Conservation (phyloP, 768 basidiomycete species). For the Agaricus subrufescens region DNA sequence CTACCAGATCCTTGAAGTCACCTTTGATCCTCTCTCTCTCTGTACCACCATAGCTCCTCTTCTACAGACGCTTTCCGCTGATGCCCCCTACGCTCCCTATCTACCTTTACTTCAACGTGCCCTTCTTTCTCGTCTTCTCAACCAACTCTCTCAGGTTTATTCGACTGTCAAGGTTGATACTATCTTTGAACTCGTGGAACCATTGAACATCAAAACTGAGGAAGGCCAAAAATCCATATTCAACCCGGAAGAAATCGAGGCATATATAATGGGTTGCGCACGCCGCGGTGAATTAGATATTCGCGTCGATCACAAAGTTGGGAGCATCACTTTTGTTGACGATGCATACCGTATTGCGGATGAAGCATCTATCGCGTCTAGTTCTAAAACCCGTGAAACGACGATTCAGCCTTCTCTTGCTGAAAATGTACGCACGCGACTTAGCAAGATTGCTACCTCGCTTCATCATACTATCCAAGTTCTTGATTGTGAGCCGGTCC, state of each 20-base stretch:
- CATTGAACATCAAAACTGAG: slow-evolving; percentile 44
- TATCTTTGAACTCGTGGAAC: slow-evolving; percentile 73
- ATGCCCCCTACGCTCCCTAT: slow-evolving; percentile 71
- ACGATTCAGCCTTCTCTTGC: slow-evolving; percentile 67
- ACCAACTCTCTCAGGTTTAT: slow-evolving; percentile 91
- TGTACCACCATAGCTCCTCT: slow-evolving; percentile 77
- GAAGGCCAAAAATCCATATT: slow-evolving; percentile 48
- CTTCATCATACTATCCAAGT: slow-evolving; percentile 66
- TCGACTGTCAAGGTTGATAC: slow-evolving; percentile 77
- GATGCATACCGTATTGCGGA: slow-evolving; percentile 55
- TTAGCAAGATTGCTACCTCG: slow-evolving; percentile 69
- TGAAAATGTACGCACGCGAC: slow-evolving; percentile 71
- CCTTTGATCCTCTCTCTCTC: slow-evolving; percentile 89
- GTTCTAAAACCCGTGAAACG: slow-evolving; percentile 21
- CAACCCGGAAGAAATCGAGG: slow-evolving; percentile 78
- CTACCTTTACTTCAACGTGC: slow-evolving; percentile 88
- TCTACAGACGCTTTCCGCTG: slow-evolving; percentile 52
- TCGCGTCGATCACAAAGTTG: slow-evolving; percentile 83
- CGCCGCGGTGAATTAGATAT: slow-evolving; percentile 82
- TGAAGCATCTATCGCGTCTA: slow-evolving; percentile 27
- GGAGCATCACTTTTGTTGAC: slow-evolving; percentile 81
- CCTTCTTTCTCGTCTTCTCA: slow-evolving; percentile 84
- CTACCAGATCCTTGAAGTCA: slow-evolving; percentile 86
- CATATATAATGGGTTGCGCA: slow-evolving; percentile 91
- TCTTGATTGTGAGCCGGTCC: slow-evolving; percentile 41